Base-by-base conservation (phyloP, 2,329 filamentous ascomycete species). In the Rhynchosporium secalis region DNA sequence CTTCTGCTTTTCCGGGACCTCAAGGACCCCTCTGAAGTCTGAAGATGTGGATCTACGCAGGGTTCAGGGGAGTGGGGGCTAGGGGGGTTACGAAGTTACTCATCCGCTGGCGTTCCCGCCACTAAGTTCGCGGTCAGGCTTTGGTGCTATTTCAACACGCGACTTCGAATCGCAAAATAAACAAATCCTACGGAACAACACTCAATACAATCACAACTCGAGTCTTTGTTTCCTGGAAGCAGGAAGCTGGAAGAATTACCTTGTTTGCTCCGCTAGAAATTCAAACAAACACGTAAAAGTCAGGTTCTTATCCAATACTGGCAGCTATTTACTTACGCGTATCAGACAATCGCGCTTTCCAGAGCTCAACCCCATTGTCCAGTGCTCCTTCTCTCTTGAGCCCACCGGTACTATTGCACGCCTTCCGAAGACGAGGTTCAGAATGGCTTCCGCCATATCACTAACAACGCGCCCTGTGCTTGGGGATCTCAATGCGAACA, bases 401-500 rank as follows among this genome's bases (percentile, higher is more conserved):
- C 20, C 12, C 2, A 15, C n/a, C 28, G 4, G 12, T 13, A 58
- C 13, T n/a, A 2, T 33, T 12, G n/a, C 7, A 55, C 36, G 31
- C 15, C 26, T 41, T 31, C 26, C 13, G 46, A 10, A 20, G 20
- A 26, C 40, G 6, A 10, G 8, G 40, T 48, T 28, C 56, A 48
- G n/a, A 28, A 58, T 58, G 56, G 20, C 56, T 12, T 58, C 56
- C 1, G 20, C 20, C 28, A 15, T 40, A 52, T 20, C 57, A 45
- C 33, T 70, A 46, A 56, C 62, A 48, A 58, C 63, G 64, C 64
- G 67, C 57, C 57, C 56, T 61, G 69, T 67, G 13, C 56, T 66
- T 38, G 62, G 75, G 59, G 80, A 91, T 87, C 86, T 97, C 92
- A 76, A 97, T 97, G 57, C 62, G 10, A 68, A 70, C 56, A 62